A percentile compares a stretch with the other conserved stretches of the same genome.
These are phyloP conservation scores for Aspergillus sp. DNA, from an alignment of 2,329 filamentous ascomycete species.

Conservation along the genomic window DNA sequence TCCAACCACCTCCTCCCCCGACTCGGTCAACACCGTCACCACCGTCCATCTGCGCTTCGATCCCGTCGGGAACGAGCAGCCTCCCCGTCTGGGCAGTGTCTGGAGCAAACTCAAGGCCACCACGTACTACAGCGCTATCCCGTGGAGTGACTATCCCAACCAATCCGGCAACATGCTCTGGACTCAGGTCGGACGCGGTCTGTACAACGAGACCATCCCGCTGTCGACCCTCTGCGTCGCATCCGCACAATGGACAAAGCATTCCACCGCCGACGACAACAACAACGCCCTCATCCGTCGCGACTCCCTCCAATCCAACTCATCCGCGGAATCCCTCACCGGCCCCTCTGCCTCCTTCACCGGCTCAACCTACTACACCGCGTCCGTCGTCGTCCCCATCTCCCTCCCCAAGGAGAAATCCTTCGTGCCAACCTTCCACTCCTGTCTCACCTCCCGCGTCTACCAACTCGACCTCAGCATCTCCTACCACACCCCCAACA, in stretches of 20 bases:
- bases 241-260: slow-evolving; percentile 54
- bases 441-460: slow-evolving; percentile 60
- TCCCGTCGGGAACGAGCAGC: slow-evolving; percentile 46
- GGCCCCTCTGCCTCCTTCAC: slow-evolving; percentile 39
- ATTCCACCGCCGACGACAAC: slow-evolving; percentile 25
- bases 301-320: slow-evolving; percentile 23
- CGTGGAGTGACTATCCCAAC: slow-evolving; percentile 48
- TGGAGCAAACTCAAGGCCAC: slow-evolving; percentile 52
- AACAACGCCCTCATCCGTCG: slow-evolving; percentile 21
- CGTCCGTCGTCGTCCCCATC: slow-evolving; percentile 60
- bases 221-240: slow-evolving; percentile 54
- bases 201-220: slow-evolving; percentile 49
- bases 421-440: slow-evolving; percentile 66
- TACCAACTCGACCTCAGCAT: slow-evolving; percentile 60
- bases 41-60: slow-evolving; percentile 59
- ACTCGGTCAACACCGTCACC: slow-evolving; percentile 49
- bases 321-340: slow-evolving; percentile 24
- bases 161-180: slow-evolving; percentile 36
- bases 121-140: slow-evolving; percentile 52
- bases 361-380: slow-evolving; percentile 53
- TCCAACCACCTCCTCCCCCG: slow-evolving; percentile 27
- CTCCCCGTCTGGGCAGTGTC: slow-evolving; percentile 51
- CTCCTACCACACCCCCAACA: slow-evolving; percentile 47
- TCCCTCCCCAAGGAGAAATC: slow-evolving; percentile 56
- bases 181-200: slow-evolving; percentile 41